Evolutionary conservation across 768 basidiomycete species (phyloP), one percentile per base, ranked within the genome.

Genomic region (Mycena vitilis): DNA sequence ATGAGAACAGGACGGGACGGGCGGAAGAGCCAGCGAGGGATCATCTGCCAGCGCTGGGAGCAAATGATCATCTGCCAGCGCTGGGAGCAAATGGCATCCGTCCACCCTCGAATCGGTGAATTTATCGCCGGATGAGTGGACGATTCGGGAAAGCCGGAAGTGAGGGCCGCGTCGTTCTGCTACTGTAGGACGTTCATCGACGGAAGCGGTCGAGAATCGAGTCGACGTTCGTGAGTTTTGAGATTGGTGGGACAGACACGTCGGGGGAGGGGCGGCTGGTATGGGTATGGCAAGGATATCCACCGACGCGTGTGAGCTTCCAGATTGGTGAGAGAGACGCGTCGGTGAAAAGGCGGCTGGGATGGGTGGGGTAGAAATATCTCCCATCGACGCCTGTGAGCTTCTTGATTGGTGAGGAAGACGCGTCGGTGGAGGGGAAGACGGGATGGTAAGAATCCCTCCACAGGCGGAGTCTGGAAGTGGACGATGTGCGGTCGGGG

Each of bases 51-150:
- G 30, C 30, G 30, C n/a, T n/a, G 60, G 12, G 20, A 37, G 23
- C 37, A 23, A 16, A 20, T 8, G 10, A 10, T 5, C 40, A 22
- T 60, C 57, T 7, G 52, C 15, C 57, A 60, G 37, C 23, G 52
- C 18, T n/a, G 59, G 45, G 9, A 61, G 56, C 23, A 65, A 52
- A 25, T 13, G 18, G 36, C 65, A 52, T 3, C 57, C 57, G 8
- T 23, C 15, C 16, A 23, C 20, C 16, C 54, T 53, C 18, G 38
- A 23, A 10, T 55, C 59, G 9, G 16, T 49, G 12, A 54, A 60
- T 25, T 69, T 71, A 59, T 68, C 63, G 16, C 37, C 38, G 52
- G 68, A 69, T 12, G 69, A 13, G 1, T 66, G 60, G 30, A 63
- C 60, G 23, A 71, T 30, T 11, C 36, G 65, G 22, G 71, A 68